Evolutionary conservation across 1,139 yeast species (phyloP), one percentile per base, ranked within the genome.

Genomic region (Geotrichum macrosporum): DNA sequence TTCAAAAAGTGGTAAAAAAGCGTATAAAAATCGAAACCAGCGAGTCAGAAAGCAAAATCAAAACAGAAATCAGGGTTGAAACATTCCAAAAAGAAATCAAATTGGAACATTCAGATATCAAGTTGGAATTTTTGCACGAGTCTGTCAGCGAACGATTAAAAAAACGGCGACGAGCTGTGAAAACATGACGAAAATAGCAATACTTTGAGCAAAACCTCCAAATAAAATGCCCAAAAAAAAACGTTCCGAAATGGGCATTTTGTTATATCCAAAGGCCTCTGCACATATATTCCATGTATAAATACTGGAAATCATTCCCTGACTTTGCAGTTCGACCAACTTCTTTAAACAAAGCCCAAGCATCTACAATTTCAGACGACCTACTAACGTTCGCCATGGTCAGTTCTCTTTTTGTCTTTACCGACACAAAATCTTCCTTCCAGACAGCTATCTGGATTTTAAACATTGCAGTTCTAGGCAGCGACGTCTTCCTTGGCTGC

Each of bases 111-210:
- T 24, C 27, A 24, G 9, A 24, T 6, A 24, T 37, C n/a, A 29
- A 37, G n/a, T 12, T 6, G 42, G 42, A 39, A 20, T 12, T 10
- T 4, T n/a, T 21, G 15, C 35, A 22, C 12, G 45, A 42, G 26
- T 42, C 45, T n/a, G 45, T 42, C 2, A 42, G 45, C 22, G 45
- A 42, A 35, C 30, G 45, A 12, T 30, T 42, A 5, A 42, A 42
- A n/a, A 42, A 29, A 33, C 33, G 44, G 22, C 24, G 40, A 13
- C 13, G 41, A 5, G 13, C 5, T 10, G 19, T 20, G n/a, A 30
- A 19, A 30, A 31, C 4, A 9, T 24, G 27, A 6, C 10, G 27
- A 24, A 24, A 24, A 24, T 10, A 24, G 27, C 6, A 24, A 24
- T 10, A n/a, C n/a, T n/a, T n/a, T n/a, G n/a, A n/a, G n/a, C n/a